Evolutionary conservation across 75 land plant species (phyloP), one percentile per base, ranked within the genome.

Genomic region (Pinus taeda): DNA sequence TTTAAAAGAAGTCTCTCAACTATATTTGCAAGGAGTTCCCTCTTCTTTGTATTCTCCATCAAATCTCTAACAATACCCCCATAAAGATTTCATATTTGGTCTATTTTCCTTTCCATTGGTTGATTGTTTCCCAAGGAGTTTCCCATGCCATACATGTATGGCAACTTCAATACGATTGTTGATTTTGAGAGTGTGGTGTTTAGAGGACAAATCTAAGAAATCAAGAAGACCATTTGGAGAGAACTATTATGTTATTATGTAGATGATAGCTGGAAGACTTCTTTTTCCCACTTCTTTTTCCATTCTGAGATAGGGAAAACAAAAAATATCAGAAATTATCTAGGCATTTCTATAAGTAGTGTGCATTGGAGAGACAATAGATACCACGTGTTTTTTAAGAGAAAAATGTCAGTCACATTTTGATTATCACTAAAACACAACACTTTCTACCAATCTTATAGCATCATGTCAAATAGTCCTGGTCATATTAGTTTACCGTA

Each of bases 81-180:
- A 26, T 26, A 26, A 26, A 26, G 26, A 26, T 26, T 73, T 83
- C 14, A 57, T 26, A 57, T 45, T 60, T 17, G 57, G 53, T 3
- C 57, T 15, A 20, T 63, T 61, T 30, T 62, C 66, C 82, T 79
- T 83, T 24, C 24, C 65, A 30, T 2, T n/a, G 9, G 8, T 0
- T 33, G 33, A 66, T 24, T 56, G 59, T 39, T 37, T 57, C 24
- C 59, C 62, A 65, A 33, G 45, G 24, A 71, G 57, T 75, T 69
- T 81, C 2, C 83, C 71, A 0, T 78, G 81, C 88, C 90, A 89
- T 17, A 78, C 39, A 81, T 90, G 81, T 2, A 94, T 83, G 22
- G 92, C 81, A 26, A 94, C 92, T 77, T 94, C 97, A 15, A 94
- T 80, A 11, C 90, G 94, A 59, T 94, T 90, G 4, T 90, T 90